A percentile compares a stretch with the other conserved stretches of the same genome.
Conservation (phyloP, 352 stramenopile species). For the Elongisporangium prolatum region DNA sequence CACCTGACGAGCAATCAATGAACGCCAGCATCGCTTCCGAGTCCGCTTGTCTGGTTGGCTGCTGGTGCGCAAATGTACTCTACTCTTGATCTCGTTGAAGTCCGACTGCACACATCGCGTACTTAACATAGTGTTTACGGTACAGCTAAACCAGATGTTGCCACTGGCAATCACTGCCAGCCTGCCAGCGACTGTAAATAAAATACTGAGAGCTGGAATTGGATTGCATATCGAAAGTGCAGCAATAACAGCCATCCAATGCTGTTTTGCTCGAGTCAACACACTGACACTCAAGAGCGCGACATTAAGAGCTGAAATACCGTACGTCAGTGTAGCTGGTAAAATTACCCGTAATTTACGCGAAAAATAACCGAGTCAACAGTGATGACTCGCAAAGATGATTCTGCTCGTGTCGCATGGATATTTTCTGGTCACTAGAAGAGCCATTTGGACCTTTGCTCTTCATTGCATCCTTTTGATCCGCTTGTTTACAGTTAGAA, state of each 20-base stretch:
- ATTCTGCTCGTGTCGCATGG: neutral
- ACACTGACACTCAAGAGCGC: too few relatives aligned
- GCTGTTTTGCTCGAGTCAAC: too few relatives aligned
- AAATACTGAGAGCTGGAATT: too few relatives aligned
- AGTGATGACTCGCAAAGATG: neutral
- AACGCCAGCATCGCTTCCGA: constrained; percentile 17
- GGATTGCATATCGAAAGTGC: too few relatives aligned
- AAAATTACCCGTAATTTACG: neutral
- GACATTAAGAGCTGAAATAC: too few relatives aligned
- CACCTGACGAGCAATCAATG: constrained; percentile 88
- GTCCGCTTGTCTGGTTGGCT: neutral
- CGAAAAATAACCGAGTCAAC: neutral
- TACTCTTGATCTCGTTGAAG: neutral
- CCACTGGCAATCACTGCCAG: too few relatives aligned
- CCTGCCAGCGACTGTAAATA: too few relatives aligned
- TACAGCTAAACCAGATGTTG: neutral
- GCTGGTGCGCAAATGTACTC: neutral
- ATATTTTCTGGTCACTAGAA: neutral
- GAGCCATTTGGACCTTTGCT: neutral
- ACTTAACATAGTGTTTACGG: neutral
- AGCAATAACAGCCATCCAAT: too few relatives aligned
- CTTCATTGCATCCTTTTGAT: neutral
- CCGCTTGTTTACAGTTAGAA: neutral
- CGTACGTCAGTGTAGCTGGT: too few relatives aligned
- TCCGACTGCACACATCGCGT: neutral